These are phyloP conservation scores for Melanomma pulvis-pyrius DNA, from an alignment of 495 filamentous ascomycete species.

Conservation along the genomic window DNA sequence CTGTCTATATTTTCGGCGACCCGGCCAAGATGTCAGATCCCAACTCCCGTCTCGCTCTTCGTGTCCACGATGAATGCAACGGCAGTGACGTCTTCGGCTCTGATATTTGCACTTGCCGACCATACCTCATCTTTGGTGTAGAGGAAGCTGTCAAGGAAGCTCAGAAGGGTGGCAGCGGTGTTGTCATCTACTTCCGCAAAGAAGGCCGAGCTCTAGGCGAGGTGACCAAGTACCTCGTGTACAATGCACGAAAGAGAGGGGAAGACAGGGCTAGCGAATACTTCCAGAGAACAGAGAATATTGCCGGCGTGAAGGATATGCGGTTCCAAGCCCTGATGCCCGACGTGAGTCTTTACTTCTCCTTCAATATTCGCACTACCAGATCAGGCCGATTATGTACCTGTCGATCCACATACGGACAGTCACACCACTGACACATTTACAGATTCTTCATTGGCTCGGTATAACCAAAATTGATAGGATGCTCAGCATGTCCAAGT, in stretches of 20 bases:
- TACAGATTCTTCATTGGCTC: conserved; percentile 87
- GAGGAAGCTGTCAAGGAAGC: conserved; percentile 96
- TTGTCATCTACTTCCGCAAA: conserved; percentile 99
- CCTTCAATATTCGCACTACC: not conserved
- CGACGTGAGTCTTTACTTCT: conserved; percentile 50
- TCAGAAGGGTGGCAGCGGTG: conserved; percentile 89
- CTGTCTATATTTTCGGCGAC: conserved; percentile 96
- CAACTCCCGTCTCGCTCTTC: conserved; percentile 79
- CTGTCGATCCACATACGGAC: conserved; percentile 28
- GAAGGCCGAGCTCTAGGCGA: conserved; percentile 95
- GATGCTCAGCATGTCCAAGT: conserved; percentile 99
- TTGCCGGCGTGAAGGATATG: conserved; percentile 98
- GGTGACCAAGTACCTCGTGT: conserved; percentile 96
- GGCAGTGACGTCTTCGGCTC: conserved; percentile 98
- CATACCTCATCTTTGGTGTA: conserved; percentile 95
- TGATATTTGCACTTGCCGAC: conserved; percentile 97
- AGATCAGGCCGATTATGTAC: not conserved
- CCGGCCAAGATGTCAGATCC: conserved; percentile 89
- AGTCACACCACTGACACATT: conserved; percentile 14
- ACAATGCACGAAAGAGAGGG: conserved; percentile 89
- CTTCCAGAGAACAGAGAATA: conserved; percentile 94
- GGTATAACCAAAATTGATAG: conserved; percentile 98
- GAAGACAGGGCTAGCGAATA: conserved; percentile 93
- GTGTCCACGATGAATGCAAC: conserved; percentile 96
- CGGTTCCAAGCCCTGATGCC: conserved; percentile 99